Percentiles rank a stretch among this genome's conserved stretches.
These are phyloP conservation scores for Tagetes patula DNA, from an alignment of 129 eudicot species.

Conservation along the genomic window DNA sequence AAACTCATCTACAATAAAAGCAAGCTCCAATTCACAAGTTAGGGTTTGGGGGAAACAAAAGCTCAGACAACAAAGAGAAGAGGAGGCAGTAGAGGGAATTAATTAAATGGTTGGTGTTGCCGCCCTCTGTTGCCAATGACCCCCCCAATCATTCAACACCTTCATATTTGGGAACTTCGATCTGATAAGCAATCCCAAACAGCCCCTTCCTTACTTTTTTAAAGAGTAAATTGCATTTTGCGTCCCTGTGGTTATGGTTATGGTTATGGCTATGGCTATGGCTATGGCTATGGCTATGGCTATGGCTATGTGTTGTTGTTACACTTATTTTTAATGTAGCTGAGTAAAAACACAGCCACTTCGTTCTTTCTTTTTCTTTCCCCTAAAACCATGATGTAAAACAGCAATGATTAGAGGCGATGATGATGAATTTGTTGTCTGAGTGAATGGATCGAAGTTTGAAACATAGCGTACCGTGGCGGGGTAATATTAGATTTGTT, in stretches of 20 bases:
- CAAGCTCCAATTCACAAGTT: neutral
- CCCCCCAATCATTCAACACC: conserved; percentile 16
- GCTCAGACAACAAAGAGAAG: neutral
- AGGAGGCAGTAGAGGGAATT: neutral
- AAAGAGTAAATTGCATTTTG: neutral
- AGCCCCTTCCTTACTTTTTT: neutral
- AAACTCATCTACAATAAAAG: neutral
- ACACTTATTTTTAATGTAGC: no score
- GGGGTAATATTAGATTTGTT: neutral
- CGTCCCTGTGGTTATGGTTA: neutral
- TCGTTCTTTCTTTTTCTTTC: no score
- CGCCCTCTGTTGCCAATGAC: conserved; percentile 31
- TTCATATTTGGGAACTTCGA: neutral
- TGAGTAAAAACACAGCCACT: no score
- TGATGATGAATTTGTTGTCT: no score
- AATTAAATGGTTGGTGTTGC: neutral
- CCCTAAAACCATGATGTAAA: no score
- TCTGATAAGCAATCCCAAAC: neutral
- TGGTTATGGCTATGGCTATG: neutral
- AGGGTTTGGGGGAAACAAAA: neutral
- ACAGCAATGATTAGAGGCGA: no score
- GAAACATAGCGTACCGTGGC: no score
- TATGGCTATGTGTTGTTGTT: no score
- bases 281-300: no score
- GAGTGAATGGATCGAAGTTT: no score